Base-by-base conservation (phyloP, 495 filamentous ascomycete species). In the Talaromyces adpressus region DNA sequence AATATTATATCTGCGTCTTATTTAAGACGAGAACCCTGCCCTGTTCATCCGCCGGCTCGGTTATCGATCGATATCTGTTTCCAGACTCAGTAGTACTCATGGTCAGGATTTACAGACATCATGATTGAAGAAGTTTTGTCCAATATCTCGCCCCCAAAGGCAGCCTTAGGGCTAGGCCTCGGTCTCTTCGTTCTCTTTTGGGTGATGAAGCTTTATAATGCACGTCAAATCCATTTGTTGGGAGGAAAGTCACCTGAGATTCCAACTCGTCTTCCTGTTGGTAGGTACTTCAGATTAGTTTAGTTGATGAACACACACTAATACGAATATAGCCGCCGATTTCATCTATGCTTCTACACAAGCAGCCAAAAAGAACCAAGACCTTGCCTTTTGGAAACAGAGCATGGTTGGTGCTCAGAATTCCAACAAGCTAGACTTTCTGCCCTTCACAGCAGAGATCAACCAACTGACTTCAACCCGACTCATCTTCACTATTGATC, bases 401-500 rank as follows among this genome's bases (percentile, higher is more conserved):
- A 71, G 81, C 34, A 82, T 92, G 64, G 34, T 47, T 11, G 65
- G 61, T 2, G 73, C 76, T 29, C 72, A 76, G 2, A 29, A 51
- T 23, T 14, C 23, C 1, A 52, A 62, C 22, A 62, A 62, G n/a
- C 47, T 51, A 14, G 6, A 45, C 1, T 51, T 62, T 8, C 16
- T 60, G 11, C 60, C 60, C 14, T 49, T 23, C 61, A 97, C 92
- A 0, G 75, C 82, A 36, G 91, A 96, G 71, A 65, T 75, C 23
- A 74, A 77, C 12, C 49, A 88, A 8, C 72, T 83, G 4, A 76
- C 85, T 47, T 79, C 80, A 27, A 71, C 67, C 25, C 86, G 87
- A 6, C 66, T 84, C 20, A 70, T 91, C 54, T 74, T 91, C 62
- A 92, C 90, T 0, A 80, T 77, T 25, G 88, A 92, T 39, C 80